These are phyloP conservation scores for Claviceps pazoutovae DNA, from an alignment of 2,329 filamentous ascomycete species.

Conservation along the genomic window DNA sequence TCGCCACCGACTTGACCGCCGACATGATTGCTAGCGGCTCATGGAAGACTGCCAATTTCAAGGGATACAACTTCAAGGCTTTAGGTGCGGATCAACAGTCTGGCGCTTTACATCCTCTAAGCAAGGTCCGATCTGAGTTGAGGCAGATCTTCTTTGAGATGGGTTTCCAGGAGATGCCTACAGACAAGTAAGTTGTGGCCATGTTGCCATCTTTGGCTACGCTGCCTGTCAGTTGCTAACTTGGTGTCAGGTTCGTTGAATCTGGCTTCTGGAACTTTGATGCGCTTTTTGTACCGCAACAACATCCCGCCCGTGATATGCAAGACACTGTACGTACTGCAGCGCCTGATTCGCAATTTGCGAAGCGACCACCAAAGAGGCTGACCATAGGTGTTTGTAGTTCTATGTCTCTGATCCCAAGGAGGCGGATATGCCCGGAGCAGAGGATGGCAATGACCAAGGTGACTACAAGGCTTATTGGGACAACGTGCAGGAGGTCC, in stretches of 20 bases:
- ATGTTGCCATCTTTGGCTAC: no score
- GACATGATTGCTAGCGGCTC: constrained; percentile 81
- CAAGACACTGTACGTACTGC: constrained; percentile 55
- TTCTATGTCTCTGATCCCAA: constrained; percentile 94
- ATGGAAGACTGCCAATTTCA: constrained; percentile 89
- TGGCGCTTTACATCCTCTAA: constrained; percentile 56
- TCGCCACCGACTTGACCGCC: constrained; percentile 87
- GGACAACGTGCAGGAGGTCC: constrained; percentile 74
- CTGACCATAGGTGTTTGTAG: background rate
- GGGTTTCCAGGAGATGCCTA: constrained; percentile 98
- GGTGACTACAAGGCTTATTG: constrained; percentile 74
- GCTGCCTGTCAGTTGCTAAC: background rate
- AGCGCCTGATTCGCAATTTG: background rate
- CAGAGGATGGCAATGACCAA: constrained; percentile 32
- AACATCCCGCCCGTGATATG: constrained; percentile 91
- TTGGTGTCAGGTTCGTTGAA: constrained; percentile 52
- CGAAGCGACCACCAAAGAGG: background rate
- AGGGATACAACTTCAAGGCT: constrained; percentile 65
- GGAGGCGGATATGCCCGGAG: constrained; percentile 49
- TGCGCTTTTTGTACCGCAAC: constrained; percentile 82
- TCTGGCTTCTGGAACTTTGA: constrained; percentile 99
- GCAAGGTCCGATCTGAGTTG: constrained; percentile 93
- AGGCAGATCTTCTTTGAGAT: constrained; percentile 98
- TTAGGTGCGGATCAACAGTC: constrained; percentile 47
- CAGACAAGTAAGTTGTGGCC: constrained; percentile 39